Evolutionary conservation across 495 filamentous ascomycete species (phyloP), one percentile per base, ranked within the genome.

Genomic region (Neurospora africana): DNA sequence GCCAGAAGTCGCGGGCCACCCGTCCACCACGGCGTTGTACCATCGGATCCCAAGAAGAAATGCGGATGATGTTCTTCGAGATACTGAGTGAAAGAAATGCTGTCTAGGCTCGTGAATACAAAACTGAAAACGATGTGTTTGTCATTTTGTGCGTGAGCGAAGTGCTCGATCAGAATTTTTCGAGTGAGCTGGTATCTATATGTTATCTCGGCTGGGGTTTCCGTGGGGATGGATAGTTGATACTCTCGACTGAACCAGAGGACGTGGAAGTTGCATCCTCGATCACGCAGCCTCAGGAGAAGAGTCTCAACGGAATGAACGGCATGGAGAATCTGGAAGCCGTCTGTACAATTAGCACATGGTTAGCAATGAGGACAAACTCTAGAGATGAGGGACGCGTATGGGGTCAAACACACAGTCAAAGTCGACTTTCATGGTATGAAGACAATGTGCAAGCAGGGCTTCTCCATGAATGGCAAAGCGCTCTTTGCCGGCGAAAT

Each of bases 381-480:
- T 19, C 1, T 5, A 65, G 27, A 17, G 27, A 33, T 65, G 53
- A 65, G 53, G 5, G 27, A 21, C 19, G 8, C 27, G 38, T 21
- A 36, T 33, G 47, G 10, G 11, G 21, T 43, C 13, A 47, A 9
- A 78, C 76, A 68, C 75, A 86, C 86, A 77, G 38, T 83, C 73
- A 71, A 92, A 89, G 74, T 94, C 89, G 5, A 94, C 84, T 38
- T 84, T 78, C 3, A 81, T 58, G 71, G 91, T 84, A 21, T 83
- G 79, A 44, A 93, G 86, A 74, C 85, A 89, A 43, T 89, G 77
- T 15, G 88, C 80, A 1, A 94, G 79, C 11, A 94, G 80, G 0
- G 91, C 90, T 71, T 94, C 91, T 2, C 91, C 91, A 73, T 94
- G 89, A 44, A 94, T 83, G 10, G 92, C 77, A 79, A 93, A 93